Percentiles rank a stretch among this genome's conserved stretches.
Conservation (phyloP, 2,329 filamentous ascomycete species). For the Thelonectria rubi region DNA sequence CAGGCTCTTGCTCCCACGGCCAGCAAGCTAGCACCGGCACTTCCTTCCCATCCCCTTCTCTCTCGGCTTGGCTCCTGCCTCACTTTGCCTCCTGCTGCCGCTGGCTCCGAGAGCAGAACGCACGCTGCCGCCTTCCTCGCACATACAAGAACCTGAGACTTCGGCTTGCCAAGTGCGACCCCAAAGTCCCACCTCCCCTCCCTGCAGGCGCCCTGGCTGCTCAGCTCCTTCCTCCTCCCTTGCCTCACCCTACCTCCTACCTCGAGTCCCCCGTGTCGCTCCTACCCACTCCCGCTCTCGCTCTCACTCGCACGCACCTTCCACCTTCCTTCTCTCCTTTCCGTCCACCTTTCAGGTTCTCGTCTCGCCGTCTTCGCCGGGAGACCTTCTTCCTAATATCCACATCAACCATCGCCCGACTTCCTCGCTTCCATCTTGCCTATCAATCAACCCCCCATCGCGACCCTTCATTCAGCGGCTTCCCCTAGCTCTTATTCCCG, state of each 20-base stretch:
- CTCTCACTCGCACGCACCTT: conserved; percentile 6
- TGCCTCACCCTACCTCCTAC: conserved; percentile 2
- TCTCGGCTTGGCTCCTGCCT: not conserved
- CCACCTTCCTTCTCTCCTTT: not conserved
- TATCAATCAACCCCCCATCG: conserved; percentile 2
- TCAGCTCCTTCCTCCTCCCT: not conserved
- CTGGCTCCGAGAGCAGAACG: not conserved
- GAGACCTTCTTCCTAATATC: conserved; percentile 10
- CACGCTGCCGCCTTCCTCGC: conserved; percentile 6
- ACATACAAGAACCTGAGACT: conserved; percentile 10
- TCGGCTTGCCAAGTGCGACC: conserved; percentile 4
- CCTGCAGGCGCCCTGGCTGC: not conserved
- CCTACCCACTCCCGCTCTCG: conserved; percentile 4
- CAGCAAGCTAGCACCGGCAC: not conserved
- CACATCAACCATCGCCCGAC: conserved; percentile 9
- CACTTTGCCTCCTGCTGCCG: not conserved
- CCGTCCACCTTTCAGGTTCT: not conserved
- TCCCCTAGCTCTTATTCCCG: conserved; percentile 10
- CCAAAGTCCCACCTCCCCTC: not conserved
- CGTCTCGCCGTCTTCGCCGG: conserved; percentile 15
- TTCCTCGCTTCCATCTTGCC: not conserved
- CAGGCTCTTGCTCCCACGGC: conserved; percentile 1
- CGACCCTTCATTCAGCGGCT: not conserved
- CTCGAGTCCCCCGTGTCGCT: conserved; percentile 6
- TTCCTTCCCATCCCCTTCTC: not conserved